A percentile compares a stretch with the other conserved stretches of the same genome.
These are phyloP conservation scores for Candida nitratophila DNA, from an alignment of 805 yeast genomes.

Conservation along the genomic window DNA sequence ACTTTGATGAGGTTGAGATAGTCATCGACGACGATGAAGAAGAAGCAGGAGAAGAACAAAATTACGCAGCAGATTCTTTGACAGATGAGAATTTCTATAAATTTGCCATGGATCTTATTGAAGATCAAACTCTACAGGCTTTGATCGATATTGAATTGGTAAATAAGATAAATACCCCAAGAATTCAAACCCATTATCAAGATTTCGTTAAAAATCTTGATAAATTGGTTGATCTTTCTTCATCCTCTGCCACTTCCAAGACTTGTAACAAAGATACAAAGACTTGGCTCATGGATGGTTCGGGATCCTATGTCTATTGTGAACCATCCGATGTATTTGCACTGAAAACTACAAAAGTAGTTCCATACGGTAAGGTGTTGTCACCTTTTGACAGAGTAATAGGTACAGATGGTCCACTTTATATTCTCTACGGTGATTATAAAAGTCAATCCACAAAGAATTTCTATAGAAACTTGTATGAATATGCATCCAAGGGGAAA, in stretches of 20 bases:
- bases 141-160: constrained; percentile 38
- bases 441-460: constrained; percentile 39
- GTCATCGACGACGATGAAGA: constrained; percentile 20
- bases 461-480: constrained; percentile 52
- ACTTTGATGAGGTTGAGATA: constrained; percentile 6
- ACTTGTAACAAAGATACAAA: constrained; percentile 18
- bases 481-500: constrained; percentile 57
- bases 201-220: constrained; percentile 32
- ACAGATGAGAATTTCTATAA: constrained; percentile 21
- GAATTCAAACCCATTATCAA: constrained; percentile 57
- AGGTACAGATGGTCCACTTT: constrained; percentile 36
- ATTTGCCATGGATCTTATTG: constrained; percentile 12
- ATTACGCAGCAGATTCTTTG: neutral
- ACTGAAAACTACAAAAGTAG: constrained; percentile 46
- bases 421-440: constrained; percentile 64
- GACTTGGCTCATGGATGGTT: constrained; percentile 44
- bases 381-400: constrained; percentile 57
- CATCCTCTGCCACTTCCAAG: constrained; percentile 16
- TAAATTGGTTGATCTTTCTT: neutral
- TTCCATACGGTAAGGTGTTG: constrained; percentile 11
- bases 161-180: constrained; percentile 47
- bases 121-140: constrained; percentile 1
- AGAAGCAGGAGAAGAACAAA: constrained; percentile 24
- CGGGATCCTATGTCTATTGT: constrained; percentile 42
- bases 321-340: constrained; percentile 74